These are phyloP conservation scores for Harrya chromipes DNA, from an alignment of 768 basidiomycete genomes.

Conservation along the genomic window DNA sequence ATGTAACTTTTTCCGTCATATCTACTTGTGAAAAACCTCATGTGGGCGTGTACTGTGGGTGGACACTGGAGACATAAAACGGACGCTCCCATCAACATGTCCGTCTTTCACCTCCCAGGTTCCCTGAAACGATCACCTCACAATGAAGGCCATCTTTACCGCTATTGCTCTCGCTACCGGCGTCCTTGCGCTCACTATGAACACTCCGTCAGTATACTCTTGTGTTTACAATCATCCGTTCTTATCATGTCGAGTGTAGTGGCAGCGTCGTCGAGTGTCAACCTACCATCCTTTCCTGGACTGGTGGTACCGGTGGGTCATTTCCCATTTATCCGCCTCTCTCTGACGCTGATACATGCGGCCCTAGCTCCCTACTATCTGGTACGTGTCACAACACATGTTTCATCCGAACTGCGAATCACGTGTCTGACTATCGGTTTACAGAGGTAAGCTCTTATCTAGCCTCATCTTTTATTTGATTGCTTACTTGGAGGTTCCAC, in stretches of 20 bases:
- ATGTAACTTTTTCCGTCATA: too few relatives aligned
- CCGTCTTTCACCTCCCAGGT: slow-evolving; percentile 21
- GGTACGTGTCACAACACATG: slow-evolving; percentile 41
- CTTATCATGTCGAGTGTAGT: slow-evolving; percentile 31
- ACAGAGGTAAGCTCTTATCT: slow-evolving; percentile 38
- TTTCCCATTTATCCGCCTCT: not conserved
- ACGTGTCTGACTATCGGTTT: not conserved
- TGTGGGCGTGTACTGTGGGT: too few relatives aligned
- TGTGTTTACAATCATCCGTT: not conserved
- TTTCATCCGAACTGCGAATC: not conserved
- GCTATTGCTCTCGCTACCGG: slow-evolving; percentile 39
- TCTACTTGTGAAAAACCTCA: too few relatives aligned
- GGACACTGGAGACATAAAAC: slow-evolving; percentile 35
- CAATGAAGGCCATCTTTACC: slow-evolving; percentile 46
- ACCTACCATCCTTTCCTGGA: slow-evolving; percentile 53
- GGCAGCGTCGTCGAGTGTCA: slow-evolving; percentile 51
- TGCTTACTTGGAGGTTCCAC: not conserved
- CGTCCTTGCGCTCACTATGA: slow-evolving; percentile 49
- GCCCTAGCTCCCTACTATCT: slow-evolving; percentile 57
- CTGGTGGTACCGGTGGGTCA: slow-evolving; percentile 53
- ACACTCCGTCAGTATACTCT: slow-evolving; percentile 63
- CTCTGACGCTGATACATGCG: not conserved
- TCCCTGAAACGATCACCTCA: slow-evolving; percentile 20
- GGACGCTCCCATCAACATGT: slow-evolving; percentile 13
- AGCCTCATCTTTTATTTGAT: not conserved